A percentile compares a stretch with the other conserved stretches of the same genome.
phyloP scores from a whole-genome alignment of 75 land plant species.

The Gnetum montanum region DNA sequence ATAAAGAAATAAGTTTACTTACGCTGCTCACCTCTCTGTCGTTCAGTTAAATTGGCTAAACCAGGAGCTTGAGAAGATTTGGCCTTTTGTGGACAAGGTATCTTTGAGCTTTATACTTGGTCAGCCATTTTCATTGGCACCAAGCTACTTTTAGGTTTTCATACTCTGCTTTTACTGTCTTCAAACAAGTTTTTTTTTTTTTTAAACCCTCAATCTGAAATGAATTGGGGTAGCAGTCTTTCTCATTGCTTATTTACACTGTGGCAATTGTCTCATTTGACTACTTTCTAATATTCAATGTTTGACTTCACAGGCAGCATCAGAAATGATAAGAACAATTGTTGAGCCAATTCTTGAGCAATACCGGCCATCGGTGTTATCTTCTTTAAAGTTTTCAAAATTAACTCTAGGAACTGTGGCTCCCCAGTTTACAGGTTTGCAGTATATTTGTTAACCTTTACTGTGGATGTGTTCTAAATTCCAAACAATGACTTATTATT shows the following conservation, averaged over 20 bases:
- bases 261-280: no score
- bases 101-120: no score
- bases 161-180: no score
- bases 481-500: no score
- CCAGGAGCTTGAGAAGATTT: slow-evolving; percentile 46
- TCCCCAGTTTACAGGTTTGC: slow-evolving; percentile 82
- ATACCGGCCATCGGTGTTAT: slow-evolving; percentile 56
- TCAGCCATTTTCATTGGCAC: no score
- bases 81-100: slow-evolving; percentile 92
- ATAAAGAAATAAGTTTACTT: no score
- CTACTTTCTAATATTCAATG: no score
- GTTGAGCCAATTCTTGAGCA: slow-evolving; percentile 76
- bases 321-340: slow-evolving; percentile 47
- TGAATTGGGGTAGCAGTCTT: not conserved
- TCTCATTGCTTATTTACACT: no score
- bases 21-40: no score
- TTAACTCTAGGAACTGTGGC: slow-evolving; percentile 92
- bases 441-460: not conserved
- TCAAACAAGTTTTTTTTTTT: no score
- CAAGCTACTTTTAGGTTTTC: no score
- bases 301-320: slow-evolving; percentile 61
- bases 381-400: slow-evolving; percentile 72
- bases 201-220: not conserved
- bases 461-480: not conserved
- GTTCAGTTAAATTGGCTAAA: slow-evolving; percentile 92